phyloP scores from a whole-genome alignment of 352 stramenopile genomes.

The Phytophthora hybrid region DNA sequence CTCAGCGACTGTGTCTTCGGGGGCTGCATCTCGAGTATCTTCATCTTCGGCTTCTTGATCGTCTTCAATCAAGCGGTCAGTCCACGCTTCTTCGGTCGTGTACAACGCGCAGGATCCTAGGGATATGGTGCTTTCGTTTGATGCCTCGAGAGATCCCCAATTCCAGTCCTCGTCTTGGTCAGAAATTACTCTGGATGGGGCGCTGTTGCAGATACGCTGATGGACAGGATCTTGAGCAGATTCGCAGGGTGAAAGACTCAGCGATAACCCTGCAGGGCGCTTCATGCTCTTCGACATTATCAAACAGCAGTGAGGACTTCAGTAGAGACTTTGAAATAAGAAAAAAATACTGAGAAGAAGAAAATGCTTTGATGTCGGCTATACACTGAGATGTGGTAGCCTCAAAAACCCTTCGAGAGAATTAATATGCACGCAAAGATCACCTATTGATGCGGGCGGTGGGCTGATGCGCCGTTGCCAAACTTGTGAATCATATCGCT shows the following conservation, averaged over 20 bases:
- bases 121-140: not conserved
- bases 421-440: constrained; percentile 75
- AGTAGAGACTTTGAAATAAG: not conserved
- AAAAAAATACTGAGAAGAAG: not conserved
- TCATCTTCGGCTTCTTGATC: not conserved
- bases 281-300: not conserved
- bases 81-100: not conserved
- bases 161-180: not conserved
- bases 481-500: constrained; percentile 70
- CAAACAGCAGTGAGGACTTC: too few relatives aligned
- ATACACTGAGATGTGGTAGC: constrained; percentile 63
- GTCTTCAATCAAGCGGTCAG: not conserved
- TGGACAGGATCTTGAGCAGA: not conserved
- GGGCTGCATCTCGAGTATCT: not conserved
- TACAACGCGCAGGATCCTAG: not conserved
- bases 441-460: constrained; percentile 52
- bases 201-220: not conserved
- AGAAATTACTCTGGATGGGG: not conserved
- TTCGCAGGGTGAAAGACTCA: not conserved
- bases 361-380: constrained; percentile 14
- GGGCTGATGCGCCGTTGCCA: constrained; percentile 72
- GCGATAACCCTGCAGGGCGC: not conserved
- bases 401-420: constrained; percentile 64
- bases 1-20: not conserved
- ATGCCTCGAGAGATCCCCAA: not conserved